phyloP scores from a whole-genome alignment of 1,139 yeast species.

The Suhomyces atakaporum region DNA sequence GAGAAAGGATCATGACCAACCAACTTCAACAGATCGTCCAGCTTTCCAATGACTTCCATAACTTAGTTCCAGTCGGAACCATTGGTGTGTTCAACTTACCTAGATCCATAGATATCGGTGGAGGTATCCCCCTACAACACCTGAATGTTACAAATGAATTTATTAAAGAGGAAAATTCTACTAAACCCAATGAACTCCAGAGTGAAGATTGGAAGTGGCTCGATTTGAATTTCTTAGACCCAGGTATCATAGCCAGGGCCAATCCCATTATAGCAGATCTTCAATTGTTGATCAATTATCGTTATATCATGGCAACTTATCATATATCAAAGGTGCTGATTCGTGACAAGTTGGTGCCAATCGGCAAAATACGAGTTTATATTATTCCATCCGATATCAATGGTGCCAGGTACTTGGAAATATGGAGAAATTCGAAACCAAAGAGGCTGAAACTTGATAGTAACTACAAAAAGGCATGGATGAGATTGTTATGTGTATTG shows the following conservation, averaged over 20 bases:
- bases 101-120: constrained; percentile 21
- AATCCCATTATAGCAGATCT: constrained; percentile 34
- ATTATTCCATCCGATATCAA: constrained; percentile 48
- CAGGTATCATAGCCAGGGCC: constrained; percentile 25
- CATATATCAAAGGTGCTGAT: constrained; percentile 19
- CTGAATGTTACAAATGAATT: too few relatives aligned
- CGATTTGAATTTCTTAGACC: constrained; percentile 24
- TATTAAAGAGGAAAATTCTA: too few relatives aligned
- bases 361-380: constrained; percentile 49
- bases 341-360: constrained; percentile 2
- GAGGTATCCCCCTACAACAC: too few relatives aligned
- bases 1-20: background rate
- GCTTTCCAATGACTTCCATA: constrained; percentile 42
- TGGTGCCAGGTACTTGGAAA: constrained; percentile 33
- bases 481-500: constrained; percentile 31
- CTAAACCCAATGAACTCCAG: too few relatives aligned
- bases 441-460: constrained; percentile 23
- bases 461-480: constrained; percentile 32
- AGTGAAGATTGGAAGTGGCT: constrained; percentile 55
- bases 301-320: constrained; percentile 49
- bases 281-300: constrained; percentile 39
- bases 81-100: constrained; percentile 47
- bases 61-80: constrained; percentile 50
- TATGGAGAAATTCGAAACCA: constrained; percentile 30
- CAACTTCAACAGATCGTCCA: background rate